Evolutionary conservation across 2,329 filamentous ascomycete species (phyloP).

Genomic region (Cercospora sp.): DNA sequence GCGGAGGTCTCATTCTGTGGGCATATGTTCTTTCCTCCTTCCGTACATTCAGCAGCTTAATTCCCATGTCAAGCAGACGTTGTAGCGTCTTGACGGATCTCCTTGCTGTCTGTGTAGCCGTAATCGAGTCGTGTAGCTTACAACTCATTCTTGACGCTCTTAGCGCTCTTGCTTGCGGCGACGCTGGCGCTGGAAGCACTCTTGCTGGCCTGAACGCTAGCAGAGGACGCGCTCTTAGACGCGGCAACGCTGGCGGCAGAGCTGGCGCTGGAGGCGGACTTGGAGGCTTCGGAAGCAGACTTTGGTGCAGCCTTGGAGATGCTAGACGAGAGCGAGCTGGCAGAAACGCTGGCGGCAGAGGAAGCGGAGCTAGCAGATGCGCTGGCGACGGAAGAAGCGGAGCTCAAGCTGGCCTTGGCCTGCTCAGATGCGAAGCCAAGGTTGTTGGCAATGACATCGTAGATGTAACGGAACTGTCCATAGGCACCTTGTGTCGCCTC

Average conservation of each 20-base stretch:
- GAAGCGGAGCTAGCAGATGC: constrained; percentile 25
- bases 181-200: constrained; percentile 37
- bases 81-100: background rate
- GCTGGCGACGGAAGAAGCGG: constrained; percentile 34
- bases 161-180: constrained; percentile 32
- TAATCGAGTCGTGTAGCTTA: background rate
- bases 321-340: constrained; percentile 36
- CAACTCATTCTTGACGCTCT: constrained; percentile 31
- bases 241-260: constrained; percentile 35
- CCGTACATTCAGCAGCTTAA: background rate
- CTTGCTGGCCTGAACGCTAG: constrained; percentile 31
- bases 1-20: constrained; percentile 5
- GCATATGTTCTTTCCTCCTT: background rate
- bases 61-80: background rate
- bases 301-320: constrained; percentile 37
- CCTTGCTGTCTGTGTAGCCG: background rate
- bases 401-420: constrained; percentile 40
- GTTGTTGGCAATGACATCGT: constrained; percentile 48
- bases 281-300: constrained; percentile 29
- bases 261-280: constrained; percentile 37
- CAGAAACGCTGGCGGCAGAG: constrained; percentile 37
- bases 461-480: constrained; percentile 37
- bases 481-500: constrained; percentile 68
- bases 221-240: constrained; percentile 35
- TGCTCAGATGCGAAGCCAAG: constrained; percentile 47